These are phyloP conservation scores for Suillus discolor DNA, from an alignment of 768 basidiomycete species.

Conservation along the genomic window DNA sequence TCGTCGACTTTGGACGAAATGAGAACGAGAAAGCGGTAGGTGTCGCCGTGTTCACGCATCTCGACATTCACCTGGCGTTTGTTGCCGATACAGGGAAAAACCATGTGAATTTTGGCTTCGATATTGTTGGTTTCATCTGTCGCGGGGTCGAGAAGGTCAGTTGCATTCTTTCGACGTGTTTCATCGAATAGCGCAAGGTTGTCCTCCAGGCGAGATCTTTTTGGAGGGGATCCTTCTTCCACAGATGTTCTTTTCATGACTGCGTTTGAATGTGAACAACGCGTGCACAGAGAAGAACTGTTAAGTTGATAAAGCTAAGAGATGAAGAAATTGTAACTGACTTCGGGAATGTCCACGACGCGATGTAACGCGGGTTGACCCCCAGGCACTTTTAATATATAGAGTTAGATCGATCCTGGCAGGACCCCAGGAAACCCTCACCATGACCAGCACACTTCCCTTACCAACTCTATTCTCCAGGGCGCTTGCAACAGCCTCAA, in stretches of 20 bases:
- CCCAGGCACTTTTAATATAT: conserved; percentile 3
- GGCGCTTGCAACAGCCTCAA: conserved; percentile 40
- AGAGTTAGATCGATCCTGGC: background rate
- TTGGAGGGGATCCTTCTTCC: conserved; percentile 4
- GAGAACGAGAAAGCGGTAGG: conserved; percentile 41
- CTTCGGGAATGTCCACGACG: background rate
- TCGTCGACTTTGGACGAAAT: conserved; percentile 36
- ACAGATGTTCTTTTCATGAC: conserved; percentile 10
- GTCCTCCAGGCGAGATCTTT: conserved; percentile 8
- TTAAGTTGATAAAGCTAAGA: background rate
- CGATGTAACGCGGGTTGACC: conserved; percentile 16
- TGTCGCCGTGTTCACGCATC: conserved; percentile 15
- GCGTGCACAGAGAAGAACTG: background rate
- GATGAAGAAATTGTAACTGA: background rate
- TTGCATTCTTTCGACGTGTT: conserved; percentile 29
- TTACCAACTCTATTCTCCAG: conserved; percentile 42
- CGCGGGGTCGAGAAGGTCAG: conserved; percentile 35
- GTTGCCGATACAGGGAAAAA: conserved; percentile 38
- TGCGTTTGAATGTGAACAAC: background rate
- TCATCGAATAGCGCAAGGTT: conserved; percentile 21
- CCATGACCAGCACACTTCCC: conserved; percentile 26
- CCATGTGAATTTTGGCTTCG: conserved; percentile 45
- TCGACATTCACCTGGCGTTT: conserved; percentile 36
- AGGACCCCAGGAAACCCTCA: conserved; percentile 13
- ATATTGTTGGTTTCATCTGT: conserved; percentile 42